phyloP scores from a whole-genome alignment of 768 basidiomycete species.

The Scleroderma bovista region DNA sequence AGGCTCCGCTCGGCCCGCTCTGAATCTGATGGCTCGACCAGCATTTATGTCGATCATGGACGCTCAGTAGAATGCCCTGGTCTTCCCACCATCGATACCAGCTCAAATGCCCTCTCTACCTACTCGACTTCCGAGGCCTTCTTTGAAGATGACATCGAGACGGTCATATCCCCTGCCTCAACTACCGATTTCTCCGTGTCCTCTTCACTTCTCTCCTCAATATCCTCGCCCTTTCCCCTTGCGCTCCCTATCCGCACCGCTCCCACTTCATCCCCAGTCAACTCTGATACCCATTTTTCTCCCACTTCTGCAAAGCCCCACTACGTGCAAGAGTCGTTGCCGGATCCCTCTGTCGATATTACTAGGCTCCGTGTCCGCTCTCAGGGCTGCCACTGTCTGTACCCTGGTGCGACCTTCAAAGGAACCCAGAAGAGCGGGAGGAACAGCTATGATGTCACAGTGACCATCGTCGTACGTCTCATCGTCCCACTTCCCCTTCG shows the following conservation, averaged over 20 bases:
- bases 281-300: conserved; percentile 1
- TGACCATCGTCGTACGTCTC: conserved; percentile 80
- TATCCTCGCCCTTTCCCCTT: background rate
- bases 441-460: conserved; percentile 91
- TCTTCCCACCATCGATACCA: conserved; percentile 1
- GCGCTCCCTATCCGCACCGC: conserved; percentile 11
- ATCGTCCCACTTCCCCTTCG: background rate
- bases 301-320: background rate
- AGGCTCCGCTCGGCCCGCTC: conserved; percentile 9
- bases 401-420: conserved; percentile 83
- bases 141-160: conserved; percentile 34
- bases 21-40: conserved; percentile 5
- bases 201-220: background rate
- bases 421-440: conserved; percentile 94
- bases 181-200: background rate
- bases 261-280: conserved; percentile 4
- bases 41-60: conserved; percentile 26
- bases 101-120: conserved; percentile 10
- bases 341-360: conserved; percentile 65
- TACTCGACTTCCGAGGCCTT: conserved; percentile 17
- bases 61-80: conserved; percentile 20
- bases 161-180: conserved; percentile 17
- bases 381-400: conserved; percentile 70
- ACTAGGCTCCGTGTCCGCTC: conserved; percentile 71
- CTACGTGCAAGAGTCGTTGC: conserved; percentile 14